Percentiles rank a stretch among this genome's conserved stretches.
Evolutionary conservation across 2,329 filamentous ascomycete species (phyloP).

Genomic region (Aspergillus pseudoviridinutans): DNA sequence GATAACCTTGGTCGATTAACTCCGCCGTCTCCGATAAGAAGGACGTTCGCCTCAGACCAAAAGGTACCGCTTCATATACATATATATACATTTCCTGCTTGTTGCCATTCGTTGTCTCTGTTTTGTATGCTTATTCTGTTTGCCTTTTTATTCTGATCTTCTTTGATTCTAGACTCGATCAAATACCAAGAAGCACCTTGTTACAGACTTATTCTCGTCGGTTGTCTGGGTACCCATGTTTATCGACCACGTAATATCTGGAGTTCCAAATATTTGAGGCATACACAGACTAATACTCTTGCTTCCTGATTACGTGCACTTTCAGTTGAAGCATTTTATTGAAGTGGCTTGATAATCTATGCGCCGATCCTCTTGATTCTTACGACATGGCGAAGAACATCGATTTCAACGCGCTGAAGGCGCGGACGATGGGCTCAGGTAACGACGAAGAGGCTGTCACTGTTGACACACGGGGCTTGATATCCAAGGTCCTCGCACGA

Average conservation of each 20-base stretch:
- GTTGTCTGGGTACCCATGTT: neutral
- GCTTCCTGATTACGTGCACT: neutral
- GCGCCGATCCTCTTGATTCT: neutral
- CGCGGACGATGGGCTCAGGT: slow-evolving; percentile 78
- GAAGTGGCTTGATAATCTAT: neutral
- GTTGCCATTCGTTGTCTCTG: neutral
- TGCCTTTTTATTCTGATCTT: neutral
- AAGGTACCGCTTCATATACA: neutral
- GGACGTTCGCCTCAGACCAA: neutral
- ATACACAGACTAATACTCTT: neutral
- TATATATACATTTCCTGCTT: neutral
- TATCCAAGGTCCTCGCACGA: slow-evolving; percentile 93
- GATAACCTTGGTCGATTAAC: slow-evolving; percentile 16
- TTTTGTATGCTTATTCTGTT: neutral
- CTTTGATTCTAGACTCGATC: neutral
- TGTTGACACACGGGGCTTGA: slow-evolving; percentile 91
- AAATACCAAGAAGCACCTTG: neutral
- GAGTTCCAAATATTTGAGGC: neutral
- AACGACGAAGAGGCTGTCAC: slow-evolving; percentile 96
- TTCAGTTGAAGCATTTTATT: neutral
- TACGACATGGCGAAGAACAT: slow-evolving; percentile 64
- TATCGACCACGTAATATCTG: neutral
- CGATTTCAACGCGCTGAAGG: slow-evolving; percentile 67
- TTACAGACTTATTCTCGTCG: neutral
- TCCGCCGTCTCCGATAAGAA: slow-evolving; percentile 15